A percentile compares a stretch with the other conserved stretches of the same genome.
Evolutionary conservation across 345 rosid species (phyloP).

Genomic region (Sonneratia alba): DNA sequence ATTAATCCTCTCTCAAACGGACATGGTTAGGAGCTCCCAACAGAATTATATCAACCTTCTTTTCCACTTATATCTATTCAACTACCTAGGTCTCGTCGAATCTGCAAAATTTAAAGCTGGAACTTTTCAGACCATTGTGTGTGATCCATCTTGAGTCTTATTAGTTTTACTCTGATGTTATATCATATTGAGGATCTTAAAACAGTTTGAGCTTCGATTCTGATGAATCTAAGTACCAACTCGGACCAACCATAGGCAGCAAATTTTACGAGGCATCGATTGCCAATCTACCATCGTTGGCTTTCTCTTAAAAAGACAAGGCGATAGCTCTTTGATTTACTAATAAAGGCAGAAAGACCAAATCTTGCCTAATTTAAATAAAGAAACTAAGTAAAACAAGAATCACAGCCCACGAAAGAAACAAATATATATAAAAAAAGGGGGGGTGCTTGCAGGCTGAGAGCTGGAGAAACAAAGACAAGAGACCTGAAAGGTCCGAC

Average conservation of each 20-base stretch:
- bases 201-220: neutral
- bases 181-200: too few relatives aligned
- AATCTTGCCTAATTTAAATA: neutral
- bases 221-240: neutral
- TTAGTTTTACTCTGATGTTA: neutral
- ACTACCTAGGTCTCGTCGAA: neutral
- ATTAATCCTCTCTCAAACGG: neutral
- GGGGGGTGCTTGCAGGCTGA: too few relatives aligned
- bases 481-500: constrained; percentile 67
- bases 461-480: neutral
- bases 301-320: neutral
- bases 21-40: neutral
- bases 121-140: neutral
- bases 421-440: too few relatives aligned
- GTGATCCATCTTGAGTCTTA: too few relatives aligned
- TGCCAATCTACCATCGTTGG: neutral
- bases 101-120: neutral
- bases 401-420: neutral
- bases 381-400: neutral
- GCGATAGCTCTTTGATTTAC: neutral
- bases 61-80: neutral
- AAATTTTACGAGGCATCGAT: neutral
- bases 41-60: neutral
- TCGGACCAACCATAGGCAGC: neutral
- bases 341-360: neutral